phyloP scores from a whole-genome alignment of 306 rosid species.

The Quercus ilex region DNA sequence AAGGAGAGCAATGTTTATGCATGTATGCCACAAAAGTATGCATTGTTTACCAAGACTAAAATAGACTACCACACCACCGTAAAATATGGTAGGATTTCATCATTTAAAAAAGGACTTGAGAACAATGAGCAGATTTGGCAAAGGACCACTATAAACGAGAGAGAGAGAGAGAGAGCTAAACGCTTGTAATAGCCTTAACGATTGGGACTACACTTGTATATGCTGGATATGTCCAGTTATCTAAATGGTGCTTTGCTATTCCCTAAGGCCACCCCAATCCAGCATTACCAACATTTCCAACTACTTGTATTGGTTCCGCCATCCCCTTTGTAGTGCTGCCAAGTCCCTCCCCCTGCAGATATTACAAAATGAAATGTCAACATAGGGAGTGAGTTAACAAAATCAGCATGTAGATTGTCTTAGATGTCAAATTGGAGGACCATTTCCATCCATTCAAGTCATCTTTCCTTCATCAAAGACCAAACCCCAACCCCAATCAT shows the following conservation, averaged over 20 bases:
- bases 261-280: conserved; percentile 75
- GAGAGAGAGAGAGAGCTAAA: no score
- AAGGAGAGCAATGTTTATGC: no score
- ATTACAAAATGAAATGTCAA: neutral
- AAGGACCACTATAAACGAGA: no score
- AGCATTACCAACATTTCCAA: conserved; percentile 71
- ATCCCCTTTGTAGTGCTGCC: conserved; percentile 69
- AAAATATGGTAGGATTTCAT: no score
- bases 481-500: neutral
- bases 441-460: neutral
- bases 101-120: no score
- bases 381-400: neutral
- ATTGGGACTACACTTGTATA: neutral
- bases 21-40: no score
- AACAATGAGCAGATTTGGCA: no score
- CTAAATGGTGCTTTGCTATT: conserved; percentile 8
- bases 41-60: no score
- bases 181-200: neutral
- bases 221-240: neutral
- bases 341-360: conserved; percentile 73
- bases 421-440: no score
- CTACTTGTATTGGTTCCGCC: conserved; percentile 66
- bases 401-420: neutral
- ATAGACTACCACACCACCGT: no score
- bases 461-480: neutral